These are phyloP conservation scores for Alternaria ventricosa DNA, from an alignment of 2,329 filamentous ascomycete species.

Conservation along the genomic window DNA sequence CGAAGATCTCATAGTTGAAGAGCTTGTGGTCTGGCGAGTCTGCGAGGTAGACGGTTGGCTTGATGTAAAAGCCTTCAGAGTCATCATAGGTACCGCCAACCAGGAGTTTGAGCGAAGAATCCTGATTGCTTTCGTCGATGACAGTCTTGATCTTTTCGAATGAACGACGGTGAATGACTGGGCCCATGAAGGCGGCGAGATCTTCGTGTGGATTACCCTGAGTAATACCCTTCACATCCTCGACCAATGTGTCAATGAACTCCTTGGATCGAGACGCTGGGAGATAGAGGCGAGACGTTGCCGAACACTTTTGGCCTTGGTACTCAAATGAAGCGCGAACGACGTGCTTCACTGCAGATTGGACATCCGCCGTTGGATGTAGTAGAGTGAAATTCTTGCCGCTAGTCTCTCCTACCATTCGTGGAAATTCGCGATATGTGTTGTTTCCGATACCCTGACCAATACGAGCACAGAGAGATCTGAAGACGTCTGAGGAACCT, in stretches of 20 bases:
- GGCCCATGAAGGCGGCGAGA: constrained; percentile 79
- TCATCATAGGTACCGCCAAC: constrained; percentile 77
- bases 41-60: constrained; percentile 79
- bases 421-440: constrained; percentile 81
- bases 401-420: constrained; percentile 86
- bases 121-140: constrained; percentile 77
- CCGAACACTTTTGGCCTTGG: constrained; percentile 89
- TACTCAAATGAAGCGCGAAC: constrained; percentile 86
- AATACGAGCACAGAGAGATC: constrained; percentile 83
- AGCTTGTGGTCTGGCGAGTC: constrained; percentile 74
- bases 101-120: constrained; percentile 73
- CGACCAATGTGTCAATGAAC: constrained; percentile 69
- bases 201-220: constrained; percentile 70
- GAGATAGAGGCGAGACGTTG: constrained; percentile 79
- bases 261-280: constrained; percentile 74
- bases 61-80: constrained; percentile 78
- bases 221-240: constrained; percentile 71
- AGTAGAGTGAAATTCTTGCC: constrained; percentile 92
- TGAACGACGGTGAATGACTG: constrained; percentile 79
- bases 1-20: constrained; percentile 79
- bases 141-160: constrained; percentile 79
- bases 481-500: constrained; percentile 88
- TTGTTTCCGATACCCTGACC: constrained; percentile 78
- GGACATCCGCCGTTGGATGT: constrained; percentile 75
- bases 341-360: constrained; percentile 79